A percentile compares a stretch with the other conserved stretches of the same genome.
Conservation (phyloP, 2,329 filamentous ascomycete species). For the Furcasterigmium furcatum region DNA sequence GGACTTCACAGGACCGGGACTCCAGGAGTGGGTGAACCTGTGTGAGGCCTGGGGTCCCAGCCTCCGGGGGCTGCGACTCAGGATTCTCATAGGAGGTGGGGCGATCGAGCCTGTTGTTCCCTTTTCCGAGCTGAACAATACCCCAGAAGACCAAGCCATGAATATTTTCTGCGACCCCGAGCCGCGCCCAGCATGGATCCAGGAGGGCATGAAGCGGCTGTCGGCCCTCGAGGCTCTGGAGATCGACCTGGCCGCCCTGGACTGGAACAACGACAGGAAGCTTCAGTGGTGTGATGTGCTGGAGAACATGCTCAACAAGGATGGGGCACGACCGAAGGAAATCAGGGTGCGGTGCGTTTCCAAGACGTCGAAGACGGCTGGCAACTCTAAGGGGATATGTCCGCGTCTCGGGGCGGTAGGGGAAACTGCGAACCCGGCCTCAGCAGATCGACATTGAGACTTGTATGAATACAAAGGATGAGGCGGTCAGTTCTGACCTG, state of each 20-base stretch:
- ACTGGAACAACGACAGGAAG: conserved; percentile 26
- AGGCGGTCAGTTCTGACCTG: no score
- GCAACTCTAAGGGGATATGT: neutral
- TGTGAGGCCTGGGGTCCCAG: conserved; percentile 30
- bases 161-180: conserved; percentile 15
- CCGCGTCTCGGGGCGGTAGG: neutral
- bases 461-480: no score
- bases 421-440: no score
- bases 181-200: conserved; percentile 21
- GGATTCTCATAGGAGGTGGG: conserved; percentile 25
- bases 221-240: conserved; percentile 30
- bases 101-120: conserved; percentile 10
- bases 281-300: conserved; percentile 30
- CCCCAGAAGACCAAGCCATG: conserved; percentile 16
- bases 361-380: conserved; percentile 1
- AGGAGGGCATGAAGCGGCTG: conserved; percentile 27
- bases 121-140: conserved; percentile 7
- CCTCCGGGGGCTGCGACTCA: conserved; percentile 34
- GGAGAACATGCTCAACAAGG: conserved; percentile 21
- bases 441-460: no score
- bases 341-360: conserved; percentile 22
- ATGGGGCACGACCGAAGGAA: conserved; percentile 4
- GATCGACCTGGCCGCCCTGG: conserved; percentile 32
- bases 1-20: conserved; percentile 27
- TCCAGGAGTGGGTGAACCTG: conserved; percentile 30